Base-by-base conservation (phyloP, 176 grass and related monocot species). In the Phyllostachys edulis region DNA sequence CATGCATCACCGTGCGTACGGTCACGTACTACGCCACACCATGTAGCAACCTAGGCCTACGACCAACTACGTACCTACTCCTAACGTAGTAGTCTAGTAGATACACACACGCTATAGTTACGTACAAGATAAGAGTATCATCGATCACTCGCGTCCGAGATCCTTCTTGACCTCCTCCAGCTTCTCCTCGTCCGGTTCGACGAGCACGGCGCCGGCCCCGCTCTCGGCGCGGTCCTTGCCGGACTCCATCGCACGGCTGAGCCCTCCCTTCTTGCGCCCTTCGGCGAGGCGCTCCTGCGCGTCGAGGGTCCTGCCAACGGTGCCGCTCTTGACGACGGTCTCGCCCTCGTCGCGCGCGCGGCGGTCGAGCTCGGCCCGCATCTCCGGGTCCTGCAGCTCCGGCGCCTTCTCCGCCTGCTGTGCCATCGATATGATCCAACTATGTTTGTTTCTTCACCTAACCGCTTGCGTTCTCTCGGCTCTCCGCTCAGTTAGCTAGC, bases 261-360 rank as follows among this genome's bases (percentile, higher is more conserved):
- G 67, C 46, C 67, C 87, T 57, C 81, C 87, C 81, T 88, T 84
- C 86, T 88, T 79, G 0, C 75, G 65, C 18, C 87, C 79, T 83
- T 83, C 80, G 3, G 73, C 86, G 23, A 88, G 86, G 80, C 80
- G 80, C 80, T 88, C 80, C 86, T 83, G 80, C 23, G 86, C 44
- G 15, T 78, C 73, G 13, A 88, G 80, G 75, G 12, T 39, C 56
- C 41, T 84, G 52, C 81, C 75, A 46, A 80, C 87, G 37, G 56
- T 34, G 87, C 75, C 74, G 14, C 75, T 15, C 57, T 74, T 84
- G 57, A 88, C 1, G 73, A 78, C 74, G 37, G 80, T 79, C 59
- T 73, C 27, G 38, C 81, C 81, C 9, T 59, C 81, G 18, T 88
- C 87, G 6, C 75, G 74, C 20, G 47, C 75, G 47, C 67, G 81